Base-by-base conservation (phyloP, 139 green algal genomes). In the Penium margaritaceum region DNA sequence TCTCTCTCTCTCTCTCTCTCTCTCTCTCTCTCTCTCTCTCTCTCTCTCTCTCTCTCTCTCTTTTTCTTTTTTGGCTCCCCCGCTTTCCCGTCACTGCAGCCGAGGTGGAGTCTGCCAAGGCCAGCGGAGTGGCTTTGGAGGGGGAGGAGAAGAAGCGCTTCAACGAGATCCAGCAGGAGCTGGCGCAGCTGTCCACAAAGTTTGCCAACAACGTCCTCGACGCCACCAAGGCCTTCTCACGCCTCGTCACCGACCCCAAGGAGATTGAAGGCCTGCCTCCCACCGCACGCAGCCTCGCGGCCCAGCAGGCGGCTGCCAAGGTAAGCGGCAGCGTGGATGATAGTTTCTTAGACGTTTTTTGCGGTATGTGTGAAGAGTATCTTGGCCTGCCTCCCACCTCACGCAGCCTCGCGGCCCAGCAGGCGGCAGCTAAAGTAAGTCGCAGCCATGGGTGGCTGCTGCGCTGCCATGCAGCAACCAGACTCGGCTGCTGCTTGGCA, bases 81-180 rank as follows among this genome's bases (percentile, higher is more conserved):
- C n/a, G n/a, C n/a, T n/a, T n/a, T n/a, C n/a, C n/a, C n/a, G n/a
- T n/a, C n/a, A n/a, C n/a, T 63, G 58, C 71, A 74, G 75, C 67
- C 5, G 85, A 94, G 71, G 78, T 98, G 67, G 85, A 89, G 29
- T 91, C 95, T 81, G 96, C 95, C 75, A 79, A 89, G 67, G 84
- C 96, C 30, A 90, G 90, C 6, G 93, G 93, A 19, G 92, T 98
- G 47, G 46, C 54, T 1, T 46, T 85, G 37, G 57, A 81, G 27
- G 81, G 90, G 39, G 79, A 87, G 68, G 80, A 51, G 9, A 92
- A 95, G 83, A 85, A 95, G 73, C 81, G 87, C 1, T 98, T 91
- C 89, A 98, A 98, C 77, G 89, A 85, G 36, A 97, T 97, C 80
- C 88, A 96, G 84, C 88, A 98, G 73, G 85, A 96, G 88, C 87